phyloP scores from a whole-genome alignment of 768 basidiomycete species.

The Suillus americanus region DNA sequence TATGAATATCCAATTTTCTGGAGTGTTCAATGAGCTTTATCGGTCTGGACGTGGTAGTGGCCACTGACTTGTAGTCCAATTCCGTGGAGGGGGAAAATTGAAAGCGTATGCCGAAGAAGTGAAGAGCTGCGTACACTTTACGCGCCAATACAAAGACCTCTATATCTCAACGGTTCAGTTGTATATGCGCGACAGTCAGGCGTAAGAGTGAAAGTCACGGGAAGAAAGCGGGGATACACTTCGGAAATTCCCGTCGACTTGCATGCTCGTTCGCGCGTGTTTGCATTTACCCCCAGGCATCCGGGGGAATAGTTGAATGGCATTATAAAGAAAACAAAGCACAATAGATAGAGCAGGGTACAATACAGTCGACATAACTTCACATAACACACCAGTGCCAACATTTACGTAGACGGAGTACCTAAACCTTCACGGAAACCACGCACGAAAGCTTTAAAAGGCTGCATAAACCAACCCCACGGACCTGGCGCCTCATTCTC shows the following conservation, averaged over 20 bases:
- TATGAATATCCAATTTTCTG: not conserved
- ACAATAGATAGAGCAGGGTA: constrained; percentile 12
- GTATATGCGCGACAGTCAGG: constrained; percentile 10
- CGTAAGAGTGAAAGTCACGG: constrained; percentile 18
- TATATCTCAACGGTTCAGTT: constrained; percentile 4
- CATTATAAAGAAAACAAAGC: constrained; percentile 10
- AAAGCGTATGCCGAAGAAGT: constrained; percentile 6
- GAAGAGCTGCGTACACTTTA: constrained; percentile 11
- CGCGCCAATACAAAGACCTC: constrained; percentile 14
- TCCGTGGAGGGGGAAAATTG: constrained; percentile 8
- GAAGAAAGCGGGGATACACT: constrained; percentile 11
- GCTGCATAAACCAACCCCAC: constrained; percentile 60
- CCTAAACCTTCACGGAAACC: constrained; percentile 65
- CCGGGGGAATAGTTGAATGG: not conserved
- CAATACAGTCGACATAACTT: constrained; percentile 2
- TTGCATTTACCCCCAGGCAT: not conserved
- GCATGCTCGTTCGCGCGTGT: constrained; percentile 16
- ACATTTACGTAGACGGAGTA: constrained; percentile 18
- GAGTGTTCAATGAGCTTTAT: not conserved
- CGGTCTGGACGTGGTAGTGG: not conserved
- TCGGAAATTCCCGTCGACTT: constrained; percentile 31
- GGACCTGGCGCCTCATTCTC: constrained; percentile 45
- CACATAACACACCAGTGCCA: constrained; percentile 1
- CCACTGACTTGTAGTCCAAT: constrained; percentile 1
- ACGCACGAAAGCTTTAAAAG: constrained; percentile 62